phyloP scores from a whole-genome alignment of 768 basidiomycete species.

The Boletus vermiculosoides region DNA sequence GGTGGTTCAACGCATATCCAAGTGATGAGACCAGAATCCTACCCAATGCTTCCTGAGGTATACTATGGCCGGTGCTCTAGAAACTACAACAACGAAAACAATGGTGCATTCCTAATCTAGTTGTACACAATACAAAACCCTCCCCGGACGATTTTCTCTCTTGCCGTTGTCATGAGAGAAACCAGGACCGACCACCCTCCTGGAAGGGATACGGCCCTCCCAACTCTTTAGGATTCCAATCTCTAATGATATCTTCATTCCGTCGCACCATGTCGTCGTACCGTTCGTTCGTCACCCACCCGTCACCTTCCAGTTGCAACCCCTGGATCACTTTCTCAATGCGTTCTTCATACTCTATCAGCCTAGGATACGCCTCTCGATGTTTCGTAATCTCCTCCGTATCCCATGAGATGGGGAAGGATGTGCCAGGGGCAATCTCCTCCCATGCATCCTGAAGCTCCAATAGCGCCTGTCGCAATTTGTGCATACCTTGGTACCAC shows the following conservation, averaged over 20 bases:
- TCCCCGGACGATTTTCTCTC: background rate
- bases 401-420: background rate
- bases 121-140: too few relatives aligned
- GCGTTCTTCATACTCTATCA: background rate
- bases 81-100: too few relatives aligned
- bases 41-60: too few relatives aligned
- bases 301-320: background rate
- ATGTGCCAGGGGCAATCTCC: background rate
- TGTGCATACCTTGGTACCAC: constrained; percentile 6
- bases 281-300: background rate
- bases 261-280: background rate
- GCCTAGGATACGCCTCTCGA: background rate
- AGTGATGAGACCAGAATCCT: too few relatives aligned
- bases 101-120: too few relatives aligned
- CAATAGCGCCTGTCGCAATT: background rate
- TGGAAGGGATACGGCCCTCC: background rate
- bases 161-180: background rate
- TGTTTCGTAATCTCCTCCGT: background rate
- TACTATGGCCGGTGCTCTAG: too few relatives aligned
- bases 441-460: background rate
- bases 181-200: background rate
- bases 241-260: background rate
- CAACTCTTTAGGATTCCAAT: too few relatives aligned
- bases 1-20: too few relatives aligned
- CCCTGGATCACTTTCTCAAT: background rate